Percentiles rank a stretch among this genome's conserved stretches.
phyloP scores from a whole-genome alignment of 495 filamentous ascomycete genomes.

The Xylaria castorea region DNA sequence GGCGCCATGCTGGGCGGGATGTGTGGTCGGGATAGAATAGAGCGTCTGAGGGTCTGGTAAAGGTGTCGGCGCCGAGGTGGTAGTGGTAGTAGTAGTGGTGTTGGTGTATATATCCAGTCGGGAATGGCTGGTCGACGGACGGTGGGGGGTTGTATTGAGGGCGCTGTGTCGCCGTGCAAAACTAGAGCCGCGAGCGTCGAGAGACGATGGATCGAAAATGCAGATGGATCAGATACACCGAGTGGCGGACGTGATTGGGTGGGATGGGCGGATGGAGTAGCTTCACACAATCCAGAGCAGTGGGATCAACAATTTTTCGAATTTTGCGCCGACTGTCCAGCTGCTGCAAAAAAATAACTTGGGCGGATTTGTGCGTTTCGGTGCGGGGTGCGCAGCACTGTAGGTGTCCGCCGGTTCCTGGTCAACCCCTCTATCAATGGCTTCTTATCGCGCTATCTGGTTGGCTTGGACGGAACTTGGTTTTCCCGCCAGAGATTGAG shows the following conservation, averaged over 20 bases:
- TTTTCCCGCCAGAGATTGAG: conserved; percentile 10
- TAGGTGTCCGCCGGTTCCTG: background rate
- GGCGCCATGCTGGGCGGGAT: conserved; percentile 61
- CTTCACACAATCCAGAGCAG: conserved; percentile 22
- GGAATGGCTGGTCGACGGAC: background rate
- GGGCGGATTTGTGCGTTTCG: conserved; percentile 26
- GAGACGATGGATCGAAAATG: conserved; percentile 5
- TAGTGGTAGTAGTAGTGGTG: background rate
- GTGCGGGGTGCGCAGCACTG: conserved; percentile 19
- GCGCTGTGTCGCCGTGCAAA: background rate
- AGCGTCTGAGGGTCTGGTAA: background rate
- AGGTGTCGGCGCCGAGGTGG: conserved; percentile 12
- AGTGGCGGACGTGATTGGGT: conserved; percentile 21
- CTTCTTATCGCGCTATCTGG: conserved; percentile 12
- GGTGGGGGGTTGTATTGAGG: background rate
- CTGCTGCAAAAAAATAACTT: conserved; percentile 24
- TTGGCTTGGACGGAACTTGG: conserved; percentile 19
- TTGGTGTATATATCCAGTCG: background rate
- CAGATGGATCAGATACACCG: background rate
- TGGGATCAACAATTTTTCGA: conserved; percentile 16
- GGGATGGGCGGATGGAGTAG: conserved; percentile 8
- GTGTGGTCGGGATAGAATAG: conserved; percentile 15
- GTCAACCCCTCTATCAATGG: conserved; percentile 4
- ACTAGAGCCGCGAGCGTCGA: conserved; percentile 2
- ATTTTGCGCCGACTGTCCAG: background rate